Evolutionary conservation across 768 basidiomycete species (phyloP).

Genomic region (Cyathus striatus): DNA sequence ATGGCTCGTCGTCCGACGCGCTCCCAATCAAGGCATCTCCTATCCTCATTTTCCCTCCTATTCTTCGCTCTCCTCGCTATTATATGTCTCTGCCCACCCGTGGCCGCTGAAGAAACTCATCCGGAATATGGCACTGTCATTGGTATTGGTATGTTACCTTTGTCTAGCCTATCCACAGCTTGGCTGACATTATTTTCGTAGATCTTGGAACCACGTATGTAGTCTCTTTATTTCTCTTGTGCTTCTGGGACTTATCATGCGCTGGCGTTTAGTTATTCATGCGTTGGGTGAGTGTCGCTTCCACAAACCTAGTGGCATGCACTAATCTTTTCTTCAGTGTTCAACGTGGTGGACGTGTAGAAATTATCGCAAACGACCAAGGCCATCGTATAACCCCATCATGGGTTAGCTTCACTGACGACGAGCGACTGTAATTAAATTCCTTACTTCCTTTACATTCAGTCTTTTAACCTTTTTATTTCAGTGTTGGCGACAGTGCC

Average conservation of each 20-base stretch:
- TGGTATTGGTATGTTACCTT: slow-evolving; percentile 57
- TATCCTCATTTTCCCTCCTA: slow-evolving; percentile 56
- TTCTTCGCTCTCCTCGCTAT: slow-evolving; percentile 66
- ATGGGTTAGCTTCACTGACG: slow-evolving; percentile 87
- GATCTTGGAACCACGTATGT: slow-evolving; percentile 79
- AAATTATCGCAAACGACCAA: slow-evolving; percentile 87
- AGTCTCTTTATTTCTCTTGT: not conserved
- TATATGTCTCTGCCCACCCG: slow-evolving; percentile 60
- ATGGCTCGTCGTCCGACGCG: slow-evolving; percentile 43
- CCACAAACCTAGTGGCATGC: not conserved
- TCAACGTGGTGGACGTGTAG: slow-evolving; percentile 50
- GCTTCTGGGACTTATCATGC: slow-evolving; percentile 2
- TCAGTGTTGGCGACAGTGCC: slow-evolving; percentile 80
- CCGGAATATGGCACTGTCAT: slow-evolving; percentile 77
- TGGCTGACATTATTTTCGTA: slow-evolving; percentile 14
- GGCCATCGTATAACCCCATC: slow-evolving; percentile 90
- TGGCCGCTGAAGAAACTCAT: slow-evolving; percentile 52
- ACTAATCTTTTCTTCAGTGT: slow-evolving; percentile 23
- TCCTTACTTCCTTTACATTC: slow-evolving; percentile 8
- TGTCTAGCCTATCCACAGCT: not conserved
- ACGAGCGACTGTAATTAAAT: slow-evolving; percentile 63
- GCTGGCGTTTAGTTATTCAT: slow-evolving; percentile 58
- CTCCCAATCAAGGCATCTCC: slow-evolving; percentile 47
- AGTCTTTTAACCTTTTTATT: slow-evolving; percentile 11
- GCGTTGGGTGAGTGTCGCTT: slow-evolving; percentile 30